Evolutionary conservation across 139 green algal species (phyloP), one percentile per base, ranked within the genome.

Genomic region (Coelastrella sp.): DNA sequence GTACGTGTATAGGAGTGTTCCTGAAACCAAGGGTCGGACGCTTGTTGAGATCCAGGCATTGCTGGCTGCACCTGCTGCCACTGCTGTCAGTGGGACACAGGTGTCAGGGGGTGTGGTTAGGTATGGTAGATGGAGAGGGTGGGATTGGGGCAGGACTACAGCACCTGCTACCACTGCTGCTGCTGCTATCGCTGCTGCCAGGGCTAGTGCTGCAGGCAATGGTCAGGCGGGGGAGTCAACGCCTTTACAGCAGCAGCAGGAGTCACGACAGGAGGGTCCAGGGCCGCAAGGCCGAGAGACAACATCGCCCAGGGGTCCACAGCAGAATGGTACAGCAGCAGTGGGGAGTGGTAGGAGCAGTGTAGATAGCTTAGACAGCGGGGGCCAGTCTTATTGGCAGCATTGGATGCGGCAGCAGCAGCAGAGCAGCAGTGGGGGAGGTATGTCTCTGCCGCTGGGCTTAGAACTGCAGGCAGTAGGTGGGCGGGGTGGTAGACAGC

Each of bases 11-110:
- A 19, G 79, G 3, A n/a, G 60, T 6, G 85, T 98, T 60, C 96
- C 96, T 0, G 96, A 98, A 79, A 98, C 96, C 3, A 96, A 95
- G 87, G 96, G 95, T 3, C 65, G 81, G 60, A 94, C 92, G 17
- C 85, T 98, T 54, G 73, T 89, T 60, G 94, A 97, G 77, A 93
- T 97, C 8, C 95, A 97, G 89, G 90, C 60, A 19, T 23, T 94
- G 22, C 73, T 96, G 81, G 80, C 83, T 14, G 77, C 77, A 14
- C 47, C 77, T 65, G 77, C 77, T 47, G 77, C 77, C n/a, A 13
- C 0, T 22, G 47, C 13, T 64, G 54, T 14, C 13, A 14, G 10
- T 65, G 54, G 32, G 32, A 47, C 32, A 1, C 32, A 47, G 32
- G 32, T 78, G 73, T 78, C 20, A 32, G 73, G 20, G 73, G 74